phyloP scores from a whole-genome alignment of 2,329 filamentous ascomycete species.

The Peltaster fructicola region DNA sequence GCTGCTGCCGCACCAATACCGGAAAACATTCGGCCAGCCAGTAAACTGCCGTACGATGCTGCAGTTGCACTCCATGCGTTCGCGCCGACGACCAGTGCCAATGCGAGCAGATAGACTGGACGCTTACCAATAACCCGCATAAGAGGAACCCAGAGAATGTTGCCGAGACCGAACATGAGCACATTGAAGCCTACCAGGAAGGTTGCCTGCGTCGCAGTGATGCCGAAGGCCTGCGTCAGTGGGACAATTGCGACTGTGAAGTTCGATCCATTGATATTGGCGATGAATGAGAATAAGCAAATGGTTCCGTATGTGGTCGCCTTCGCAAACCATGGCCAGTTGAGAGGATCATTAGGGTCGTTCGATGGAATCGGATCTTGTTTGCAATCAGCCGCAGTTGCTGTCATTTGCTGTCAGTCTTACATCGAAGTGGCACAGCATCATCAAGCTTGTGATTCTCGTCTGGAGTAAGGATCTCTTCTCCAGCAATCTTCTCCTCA shows the following conservation, averaged over 20 bases:
- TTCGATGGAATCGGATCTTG: conserved; percentile 3
- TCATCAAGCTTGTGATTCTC: no score
- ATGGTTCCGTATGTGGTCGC: conserved; percentile 18
- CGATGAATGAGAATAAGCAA: conserved; percentile 24
- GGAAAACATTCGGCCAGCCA: conserved; percentile 11
- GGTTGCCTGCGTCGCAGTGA: conserved; percentile 9
- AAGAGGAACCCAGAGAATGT: conserved; percentile 17
- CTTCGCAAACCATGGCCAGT: conserved; percentile 7
- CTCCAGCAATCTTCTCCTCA: no score
- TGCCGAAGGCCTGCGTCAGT: conserved; percentile 16
- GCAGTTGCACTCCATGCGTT: conserved; percentile 21
- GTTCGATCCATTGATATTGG: conserved; percentile 22
- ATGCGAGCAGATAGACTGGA: conserved; percentile 21
- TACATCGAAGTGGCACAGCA: conserved; percentile 1
- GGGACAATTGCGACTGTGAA: conserved; percentile 21
- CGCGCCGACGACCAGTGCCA: conserved; percentile 17
- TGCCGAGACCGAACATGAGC: conserved; percentile 15
- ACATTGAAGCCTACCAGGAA: conserved; percentile 14
- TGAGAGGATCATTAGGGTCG: conserved; percentile 11
- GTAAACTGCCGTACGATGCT: conserved; percentile 10
- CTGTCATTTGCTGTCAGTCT: no score
- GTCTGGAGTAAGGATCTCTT: no score
- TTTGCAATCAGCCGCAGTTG: no score
- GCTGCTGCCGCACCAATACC: conserved; percentile 18
- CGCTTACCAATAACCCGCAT: conserved; percentile 20